Evolutionary conservation across 805 yeast genomes (phyloP), one percentile per base, ranked within the genome.

Genomic region (Gaillardinia entomophila): DNA sequence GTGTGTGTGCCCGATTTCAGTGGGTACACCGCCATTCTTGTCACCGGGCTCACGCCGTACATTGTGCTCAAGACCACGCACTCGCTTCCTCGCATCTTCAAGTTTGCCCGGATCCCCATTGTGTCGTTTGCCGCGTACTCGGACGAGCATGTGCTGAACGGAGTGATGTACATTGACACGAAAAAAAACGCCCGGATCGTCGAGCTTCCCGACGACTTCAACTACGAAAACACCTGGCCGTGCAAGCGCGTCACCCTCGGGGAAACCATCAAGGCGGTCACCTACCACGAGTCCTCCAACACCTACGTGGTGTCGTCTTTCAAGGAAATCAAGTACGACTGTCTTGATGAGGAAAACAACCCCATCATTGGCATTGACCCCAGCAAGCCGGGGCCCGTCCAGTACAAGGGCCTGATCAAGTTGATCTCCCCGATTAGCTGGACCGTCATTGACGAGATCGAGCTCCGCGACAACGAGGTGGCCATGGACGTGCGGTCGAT

Each of bases 31-130:
- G 68, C 77, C 12, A 71, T 86, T 1, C 71, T 85, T 44, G 73
- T 86, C 2, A 78, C 90, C 2, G 96, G 96, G 28, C 72, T 71
- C 14, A 76, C 73, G 12, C 85, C 96, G 1, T 81, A 75, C 42
- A 62, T 80, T 32, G 71, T 88, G 4, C 51, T 77, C n/a, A 84
- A 83, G 41, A 71, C 79, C 10, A 63, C 74, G 27, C 76, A 74
- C 39, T 74, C 92, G 0, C 55, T 63, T 4, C 85, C 90, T 3
- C 65, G 82, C 35, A 60, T 83, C 11, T 77, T 76, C 54, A 77
- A 75, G 41, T 82, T 87, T 48, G 73, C 86, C 4, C 71, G 73
- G 29, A 68, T 73, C 7, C 76, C 85, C 0, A 68, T 79, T 19
- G 72, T 80, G n/a, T 79, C 89, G 1, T 70, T 84, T 43, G 79